These are phyloP conservation scores for Rhododendron vialii DNA, from an alignment of 148 eudicot genomes.

Conservation along the genomic window DNA sequence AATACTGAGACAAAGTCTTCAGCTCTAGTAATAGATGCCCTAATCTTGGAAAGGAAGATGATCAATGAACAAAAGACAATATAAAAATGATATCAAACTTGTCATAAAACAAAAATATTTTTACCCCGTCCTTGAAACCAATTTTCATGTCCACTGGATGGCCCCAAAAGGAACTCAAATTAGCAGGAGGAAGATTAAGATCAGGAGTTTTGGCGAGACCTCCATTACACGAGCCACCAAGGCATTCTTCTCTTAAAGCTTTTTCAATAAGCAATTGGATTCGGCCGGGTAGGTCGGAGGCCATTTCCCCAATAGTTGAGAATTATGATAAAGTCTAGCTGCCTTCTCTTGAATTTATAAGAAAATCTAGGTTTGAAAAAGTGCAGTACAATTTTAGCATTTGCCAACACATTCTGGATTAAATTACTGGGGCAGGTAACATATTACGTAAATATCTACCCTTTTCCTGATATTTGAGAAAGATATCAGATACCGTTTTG, in stretches of 20 bases:
- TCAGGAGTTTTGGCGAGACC: background rate
- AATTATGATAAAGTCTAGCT: background rate
- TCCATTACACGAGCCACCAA: background rate
- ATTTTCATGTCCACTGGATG: background rate
- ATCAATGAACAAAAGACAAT: background rate
- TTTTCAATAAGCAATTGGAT: background rate
- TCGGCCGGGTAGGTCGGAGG: background rate
- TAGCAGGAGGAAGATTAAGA: background rate
- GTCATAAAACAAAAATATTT: background rate
- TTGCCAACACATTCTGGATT: background rate
- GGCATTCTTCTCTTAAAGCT: background rate
- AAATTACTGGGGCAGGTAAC: background rate
- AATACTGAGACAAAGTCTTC: background rate
- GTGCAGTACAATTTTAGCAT: background rate
- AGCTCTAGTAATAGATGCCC: background rate
- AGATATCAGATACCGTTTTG: background rate
- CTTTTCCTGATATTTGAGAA: background rate
- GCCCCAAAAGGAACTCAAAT: background rate
- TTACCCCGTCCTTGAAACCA: background rate
- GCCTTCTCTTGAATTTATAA: background rate
- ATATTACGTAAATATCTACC: background rate
- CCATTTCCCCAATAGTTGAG: background rate
- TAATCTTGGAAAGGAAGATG: background rate
- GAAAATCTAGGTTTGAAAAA: background rate
- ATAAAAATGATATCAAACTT: background rate